Percentiles rank a stretch among this genome's conserved stretches.
These are phyloP conservation scores for Ophiostoma himal-ulmi DNA, from an alignment of 2,329 filamentous ascomycete genomes.

Conservation along the genomic window DNA sequence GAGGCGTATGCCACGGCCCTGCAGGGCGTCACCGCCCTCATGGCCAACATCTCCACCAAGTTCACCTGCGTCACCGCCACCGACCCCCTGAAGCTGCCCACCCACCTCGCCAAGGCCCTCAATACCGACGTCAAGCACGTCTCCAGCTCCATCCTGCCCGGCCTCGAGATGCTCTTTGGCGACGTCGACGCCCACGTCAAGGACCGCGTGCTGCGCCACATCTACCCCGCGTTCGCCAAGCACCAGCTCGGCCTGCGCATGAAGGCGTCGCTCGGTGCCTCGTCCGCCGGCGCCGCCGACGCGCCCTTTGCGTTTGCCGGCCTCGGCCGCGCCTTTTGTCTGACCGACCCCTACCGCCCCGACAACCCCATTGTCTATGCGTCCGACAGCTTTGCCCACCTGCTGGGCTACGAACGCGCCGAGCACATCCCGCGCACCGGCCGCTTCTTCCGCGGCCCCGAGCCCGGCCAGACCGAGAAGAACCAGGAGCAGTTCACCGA, in stretches of 20 bases:
- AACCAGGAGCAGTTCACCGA: conserved; percentile 32
- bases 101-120: conserved; percentile 37
- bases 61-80: conserved; percentile 38
- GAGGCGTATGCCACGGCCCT: conserved; percentile 42
- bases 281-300: conserved; percentile 29
- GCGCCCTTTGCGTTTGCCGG: conserved; percentile 34
- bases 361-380: conserved; percentile 48
- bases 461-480: conserved; percentile 36
- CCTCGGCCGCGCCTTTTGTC: conserved; percentile 53
- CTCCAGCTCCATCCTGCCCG: conserved; percentile 41
- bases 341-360: conserved; percentile 46
- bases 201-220: conserved; percentile 37
- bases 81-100: conserved; percentile 40
- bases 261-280: conserved; percentile 41
- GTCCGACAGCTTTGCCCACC: conserved; percentile 45
- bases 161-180: conserved; percentile 39
- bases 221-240: conserved; percentile 47
- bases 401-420: conserved; percentile 43
- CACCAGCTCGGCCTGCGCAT: conserved; percentile 43
- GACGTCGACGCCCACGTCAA: conserved; percentile 39
- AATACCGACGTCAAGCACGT: conserved; percentile 44
- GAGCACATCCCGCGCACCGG: conserved; percentile 46
- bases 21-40: conserved; percentile 36
- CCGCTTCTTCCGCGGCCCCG: conserved; percentile 42
- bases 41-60: conserved; percentile 35